These are phyloP conservation scores for Stemphylium vesicarium DNA, from an alignment of 2,329 filamentous ascomycete species.

Conservation along the genomic window DNA sequence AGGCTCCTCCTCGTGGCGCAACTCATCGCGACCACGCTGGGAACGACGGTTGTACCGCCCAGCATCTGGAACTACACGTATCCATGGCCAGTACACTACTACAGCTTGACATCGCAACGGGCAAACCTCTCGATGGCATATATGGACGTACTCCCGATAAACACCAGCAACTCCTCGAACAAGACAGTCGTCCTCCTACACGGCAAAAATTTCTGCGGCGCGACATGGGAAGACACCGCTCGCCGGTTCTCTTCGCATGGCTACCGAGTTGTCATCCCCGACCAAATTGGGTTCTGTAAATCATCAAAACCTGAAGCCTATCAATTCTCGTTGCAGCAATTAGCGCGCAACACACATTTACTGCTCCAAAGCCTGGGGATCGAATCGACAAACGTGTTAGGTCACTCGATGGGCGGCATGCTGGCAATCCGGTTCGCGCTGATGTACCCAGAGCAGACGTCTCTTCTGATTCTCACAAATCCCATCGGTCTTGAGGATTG, in stretches of 20 bases:
- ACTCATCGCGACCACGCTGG: conserved; percentile 9
- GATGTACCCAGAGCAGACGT: conserved; percentile 55
- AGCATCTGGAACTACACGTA: conserved; percentile 53
- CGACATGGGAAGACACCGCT: conserved; percentile 61
- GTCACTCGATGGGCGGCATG: conserved; percentile 65
- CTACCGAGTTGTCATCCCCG: conserved; percentile 61
- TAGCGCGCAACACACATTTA: conserved; percentile 59
- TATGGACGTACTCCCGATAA: conserved; percentile 57
- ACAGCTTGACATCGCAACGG: conserved; percentile 57
- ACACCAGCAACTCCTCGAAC: conserved; percentile 43
- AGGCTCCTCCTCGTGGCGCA: conserved; percentile 3
- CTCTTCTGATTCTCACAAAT: conserved; percentile 58
- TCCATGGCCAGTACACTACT: conserved; percentile 57
- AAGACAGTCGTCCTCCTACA: conserved; percentile 58
- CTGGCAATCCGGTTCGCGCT: conserved; percentile 59
- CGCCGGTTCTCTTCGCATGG: conserved; percentile 51
- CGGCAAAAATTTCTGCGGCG: conserved; percentile 64
- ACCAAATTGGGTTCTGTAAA: conserved; percentile 66
- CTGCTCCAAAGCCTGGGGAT: conserved; percentile 56
- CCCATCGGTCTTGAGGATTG: conserved; percentile 64
- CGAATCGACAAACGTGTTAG: conserved; percentile 56
- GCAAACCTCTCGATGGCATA: conserved; percentile 62
- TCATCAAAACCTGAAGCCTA: conserved; percentile 60
- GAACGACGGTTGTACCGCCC: conserved; percentile 18
- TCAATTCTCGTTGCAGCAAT: conserved; percentile 61